Evolutionary conservation across 2,329 filamentous ascomycete genomes (phyloP), one percentile per base, ranked within the genome.

Genomic region (Phialophora macrospora): DNA sequence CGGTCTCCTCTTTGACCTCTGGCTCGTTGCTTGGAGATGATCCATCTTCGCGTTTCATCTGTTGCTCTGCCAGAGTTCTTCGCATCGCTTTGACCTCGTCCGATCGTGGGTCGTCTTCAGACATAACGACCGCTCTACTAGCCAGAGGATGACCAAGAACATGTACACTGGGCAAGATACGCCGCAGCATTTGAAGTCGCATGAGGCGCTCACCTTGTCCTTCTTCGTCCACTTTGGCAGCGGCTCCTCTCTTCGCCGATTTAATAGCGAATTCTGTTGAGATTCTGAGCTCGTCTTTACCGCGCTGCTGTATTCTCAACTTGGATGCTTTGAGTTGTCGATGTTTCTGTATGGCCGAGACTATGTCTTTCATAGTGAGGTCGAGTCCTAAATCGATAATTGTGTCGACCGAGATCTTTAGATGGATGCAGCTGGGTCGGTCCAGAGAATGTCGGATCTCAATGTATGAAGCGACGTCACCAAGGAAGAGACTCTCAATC

Each of bases 401-500:
- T 0, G 89, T 91, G 68, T 90, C 84, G 74, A 87, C 88, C 76
- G 98, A 92, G 68, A 99, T 87, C 70, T 90, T 88, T 73, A 98
- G 86, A 49, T 90, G 88, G 64, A 99, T 85, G 49, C 88, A 86
- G 0, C 86, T 84, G n/a, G 90, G 88, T 38, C 44, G 46, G 34
- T 63, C 62, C 5, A 61, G 58, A 48, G 65, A 68, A 91, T 93
- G 98, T 70, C 91, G 89, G 71, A 97, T 93, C 74, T 97, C 92
- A 34, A 97, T 86, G 72, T 88, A 95, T 56, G 85, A 84, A 65
- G 96, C 87, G 51, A 90, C 85, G 72, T 99, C 95, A 20, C 88
- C 87, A 12, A 99, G 82, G 73, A 89, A 97, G 0, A 94, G 97
- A 83, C 97, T 97, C 77, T 98, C 94, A 63, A 99, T 96, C 54